Conservation (phyloP, 2,329 filamentous ascomycete genomes). For the Penicillium crustosum region DNA sequence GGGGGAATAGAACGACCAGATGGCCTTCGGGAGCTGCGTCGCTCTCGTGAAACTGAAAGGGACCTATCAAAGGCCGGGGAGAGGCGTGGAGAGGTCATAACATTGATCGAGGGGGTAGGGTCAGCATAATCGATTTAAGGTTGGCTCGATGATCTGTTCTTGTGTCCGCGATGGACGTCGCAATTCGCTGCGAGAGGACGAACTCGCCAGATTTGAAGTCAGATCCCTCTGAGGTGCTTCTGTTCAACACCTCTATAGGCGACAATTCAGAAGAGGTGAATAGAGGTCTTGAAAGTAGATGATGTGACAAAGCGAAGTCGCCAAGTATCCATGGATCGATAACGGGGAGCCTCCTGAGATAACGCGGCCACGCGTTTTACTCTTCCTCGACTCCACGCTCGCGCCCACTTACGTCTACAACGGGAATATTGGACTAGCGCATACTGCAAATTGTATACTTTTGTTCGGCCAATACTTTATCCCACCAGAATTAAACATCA, state of each 20-base stretch:
- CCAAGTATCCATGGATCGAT: slow-evolving; percentile 31
- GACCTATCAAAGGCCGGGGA: slow-evolving; percentile 34
- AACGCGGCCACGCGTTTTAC: slow-evolving; percentile 28
- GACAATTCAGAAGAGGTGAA: slow-evolving; percentile 7
- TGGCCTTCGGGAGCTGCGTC: slow-evolving; percentile 41
- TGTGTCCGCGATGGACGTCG: slow-evolving; percentile 13
- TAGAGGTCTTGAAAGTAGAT: slow-evolving; percentile 4
- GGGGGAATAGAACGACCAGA: slow-evolving; percentile 55
- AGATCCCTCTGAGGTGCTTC: background rate
- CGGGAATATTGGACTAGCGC: background rate
- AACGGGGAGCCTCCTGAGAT: slow-evolving; percentile 28
- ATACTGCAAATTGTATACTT: background rate
- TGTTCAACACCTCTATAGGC: background rate
- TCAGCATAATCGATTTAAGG: slow-evolving; percentile 31
- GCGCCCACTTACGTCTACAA: slow-evolving; percentile 5
- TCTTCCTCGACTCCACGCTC: slow-evolving; percentile 16
- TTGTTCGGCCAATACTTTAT: background rate
- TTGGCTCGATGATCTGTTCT: slow-evolving; percentile 14
- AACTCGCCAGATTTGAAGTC: background rate
- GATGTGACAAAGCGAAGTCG: slow-evolving; percentile 20
- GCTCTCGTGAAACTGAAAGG: slow-evolving; percentile 34
- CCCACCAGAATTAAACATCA: slow-evolving; percentile 41
- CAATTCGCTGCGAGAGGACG: background rate
- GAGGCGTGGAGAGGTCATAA: slow-evolving; percentile 43
- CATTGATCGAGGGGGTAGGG: slow-evolving; percentile 32